Conservation (phyloP, 2,329 filamentous ascomycete genomes). For the Arthrinium puccinioides region DNA sequence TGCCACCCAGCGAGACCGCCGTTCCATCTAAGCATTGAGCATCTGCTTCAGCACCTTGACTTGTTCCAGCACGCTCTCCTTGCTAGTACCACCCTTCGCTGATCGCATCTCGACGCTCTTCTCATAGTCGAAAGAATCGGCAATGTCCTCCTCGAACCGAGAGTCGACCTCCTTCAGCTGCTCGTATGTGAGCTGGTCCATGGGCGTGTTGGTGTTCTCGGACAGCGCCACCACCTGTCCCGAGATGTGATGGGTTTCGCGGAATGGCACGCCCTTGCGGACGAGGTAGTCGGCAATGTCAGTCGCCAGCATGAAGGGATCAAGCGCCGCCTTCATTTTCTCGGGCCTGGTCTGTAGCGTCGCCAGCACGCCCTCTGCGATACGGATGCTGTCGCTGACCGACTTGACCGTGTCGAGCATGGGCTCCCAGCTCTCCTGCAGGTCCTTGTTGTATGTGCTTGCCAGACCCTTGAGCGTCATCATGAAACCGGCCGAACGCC, state of each 20-base stretch:
- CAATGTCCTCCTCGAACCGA: slow-evolving; percentile 59
- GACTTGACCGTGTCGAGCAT: slow-evolving; percentile 81
- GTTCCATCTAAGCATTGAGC: too few relatives aligned
- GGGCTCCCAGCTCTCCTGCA: slow-evolving; percentile 85
- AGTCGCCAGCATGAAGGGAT: slow-evolving; percentile 77
- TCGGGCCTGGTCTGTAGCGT: slow-evolving; percentile 64
- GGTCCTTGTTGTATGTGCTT: slow-evolving; percentile 82
- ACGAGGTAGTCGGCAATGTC: slow-evolving; percentile 63
- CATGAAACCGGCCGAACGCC: slow-evolving; percentile 2
- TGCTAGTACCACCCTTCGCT: slow-evolving; percentile 73
- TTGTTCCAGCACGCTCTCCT: slow-evolving; percentile 57
- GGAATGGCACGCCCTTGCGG: slow-evolving; percentile 68
- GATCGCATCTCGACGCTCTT: slow-evolving; percentile 72
- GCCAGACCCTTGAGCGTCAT: slow-evolving; percentile 60
- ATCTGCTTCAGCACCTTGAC: slow-evolving; percentile 41
- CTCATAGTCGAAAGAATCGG: slow-evolving; percentile 74
- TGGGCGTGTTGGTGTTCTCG: slow-evolving; percentile 58
- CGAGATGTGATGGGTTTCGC: slow-evolving; percentile 76
- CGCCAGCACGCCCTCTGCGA: slow-evolving; percentile 72
- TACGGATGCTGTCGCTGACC: slow-evolving; percentile 71
- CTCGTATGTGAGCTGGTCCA: slow-evolving; percentile 62
- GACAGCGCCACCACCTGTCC: slow-evolving; percentile 67
- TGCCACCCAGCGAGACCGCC: too few relatives aligned
- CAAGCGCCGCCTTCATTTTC: slow-evolving; percentile 72
- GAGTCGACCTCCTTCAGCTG: slow-evolving; percentile 59